Evolutionary conservation across 352 stramenopile species (phyloP).

Genomic region (Phytophthora syringae): DNA sequence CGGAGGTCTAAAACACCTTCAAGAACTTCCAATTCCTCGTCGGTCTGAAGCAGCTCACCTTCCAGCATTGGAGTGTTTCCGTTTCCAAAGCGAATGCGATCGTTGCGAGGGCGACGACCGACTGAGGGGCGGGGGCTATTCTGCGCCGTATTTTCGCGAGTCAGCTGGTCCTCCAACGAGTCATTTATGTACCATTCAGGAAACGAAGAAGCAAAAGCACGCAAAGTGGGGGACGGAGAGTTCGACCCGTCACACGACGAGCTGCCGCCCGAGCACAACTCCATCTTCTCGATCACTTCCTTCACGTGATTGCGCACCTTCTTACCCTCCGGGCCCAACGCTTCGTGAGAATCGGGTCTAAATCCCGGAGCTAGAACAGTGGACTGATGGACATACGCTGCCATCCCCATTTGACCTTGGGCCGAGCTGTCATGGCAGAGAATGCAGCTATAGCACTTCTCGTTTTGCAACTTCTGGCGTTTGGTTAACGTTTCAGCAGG

Average conservation of each 20-base stretch:
- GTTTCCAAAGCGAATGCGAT: conserved; percentile 49
- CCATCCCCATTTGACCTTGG: conserved; percentile 86
- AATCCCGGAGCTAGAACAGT: conserved; percentile 83
- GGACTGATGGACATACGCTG: conserved; percentile 87
- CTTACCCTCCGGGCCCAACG: conserved; percentile 53
- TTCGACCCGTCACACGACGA: conserved; percentile 41
- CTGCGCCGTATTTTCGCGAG: conserved; percentile 50
- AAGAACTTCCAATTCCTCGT: conserved; percentile 74
- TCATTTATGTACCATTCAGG: conserved; percentile 76
- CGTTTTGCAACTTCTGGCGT: conserved; percentile 49
- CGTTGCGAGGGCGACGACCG: conserved; percentile 46
- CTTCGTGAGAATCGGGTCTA: conserved; percentile 74
- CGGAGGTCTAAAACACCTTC: conserved; percentile 71
- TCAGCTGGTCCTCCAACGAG: conserved; percentile 54
- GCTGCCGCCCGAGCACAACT: conserved; percentile 73
- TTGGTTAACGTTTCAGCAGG: conserved; percentile 47
- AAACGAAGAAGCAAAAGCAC: conserved; percentile 63
- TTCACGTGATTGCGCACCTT: conserved; percentile 68
- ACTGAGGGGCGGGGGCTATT: conserved; percentile 41
- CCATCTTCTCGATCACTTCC: conserved; percentile 86
- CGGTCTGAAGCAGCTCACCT: conserved; percentile 63
- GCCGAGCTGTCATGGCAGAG: conserved; percentile 84
- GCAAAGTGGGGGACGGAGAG: conserved; percentile 62
- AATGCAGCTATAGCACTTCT: conserved; percentile 77
- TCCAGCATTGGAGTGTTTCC: conserved; percentile 59